phyloP scores from a whole-genome alignment of 2,329 filamentous ascomycete species.

The Capronia epimyces region DNA sequence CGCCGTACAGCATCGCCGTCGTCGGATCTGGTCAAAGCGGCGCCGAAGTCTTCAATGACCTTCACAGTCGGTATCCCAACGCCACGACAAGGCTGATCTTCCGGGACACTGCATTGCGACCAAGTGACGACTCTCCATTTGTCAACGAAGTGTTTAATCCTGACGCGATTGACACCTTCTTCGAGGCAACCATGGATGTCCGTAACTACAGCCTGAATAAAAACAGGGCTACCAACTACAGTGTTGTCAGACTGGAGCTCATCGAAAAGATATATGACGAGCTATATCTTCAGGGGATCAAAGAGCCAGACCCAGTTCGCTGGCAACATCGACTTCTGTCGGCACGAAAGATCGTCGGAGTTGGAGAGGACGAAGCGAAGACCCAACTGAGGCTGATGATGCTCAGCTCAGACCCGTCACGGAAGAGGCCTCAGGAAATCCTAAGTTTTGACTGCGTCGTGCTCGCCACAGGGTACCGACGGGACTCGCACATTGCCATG shows the following conservation, averaged over 20 bases:
- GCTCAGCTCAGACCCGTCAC: constrained; percentile 42
- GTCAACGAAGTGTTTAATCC: constrained; percentile 98
- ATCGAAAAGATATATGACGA: constrained; percentile 83
- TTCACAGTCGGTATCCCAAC: constrained; percentile 77
- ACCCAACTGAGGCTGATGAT: constrained; percentile 55
- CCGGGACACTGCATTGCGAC: constrained; percentile 74
- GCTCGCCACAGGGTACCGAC: constrained; percentile 78
- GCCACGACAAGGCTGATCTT: constrained; percentile 72
- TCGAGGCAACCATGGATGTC: constrained; percentile 57
- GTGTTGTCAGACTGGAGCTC: constrained; percentile 83
- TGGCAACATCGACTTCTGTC: constrained; percentile 81
- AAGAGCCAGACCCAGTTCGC: constrained; percentile 59
- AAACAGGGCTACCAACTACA: constrained; percentile 86
- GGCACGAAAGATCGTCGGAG: constrained; percentile 59
- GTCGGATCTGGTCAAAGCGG: constrained; percentile 87
- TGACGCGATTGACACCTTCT: constrained; percentile 71
- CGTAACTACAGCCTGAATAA: constrained; percentile 59
- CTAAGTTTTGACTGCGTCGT: constrained; percentile 76
- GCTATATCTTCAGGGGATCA: constrained; percentile 78
- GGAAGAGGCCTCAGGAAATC: constrained; percentile 47
- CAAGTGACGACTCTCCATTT: constrained; percentile 93
- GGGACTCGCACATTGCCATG: constrained; percentile 72
- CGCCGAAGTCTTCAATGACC: constrained; percentile 89
- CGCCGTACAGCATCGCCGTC: constrained; percentile 68
- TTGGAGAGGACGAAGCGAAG: constrained; percentile 51